Evolutionary conservation across 2,329 filamentous ascomycete species (phyloP), one percentile per base, ranked within the genome.

Genomic region (Hypoxylon rubiginosum): DNA sequence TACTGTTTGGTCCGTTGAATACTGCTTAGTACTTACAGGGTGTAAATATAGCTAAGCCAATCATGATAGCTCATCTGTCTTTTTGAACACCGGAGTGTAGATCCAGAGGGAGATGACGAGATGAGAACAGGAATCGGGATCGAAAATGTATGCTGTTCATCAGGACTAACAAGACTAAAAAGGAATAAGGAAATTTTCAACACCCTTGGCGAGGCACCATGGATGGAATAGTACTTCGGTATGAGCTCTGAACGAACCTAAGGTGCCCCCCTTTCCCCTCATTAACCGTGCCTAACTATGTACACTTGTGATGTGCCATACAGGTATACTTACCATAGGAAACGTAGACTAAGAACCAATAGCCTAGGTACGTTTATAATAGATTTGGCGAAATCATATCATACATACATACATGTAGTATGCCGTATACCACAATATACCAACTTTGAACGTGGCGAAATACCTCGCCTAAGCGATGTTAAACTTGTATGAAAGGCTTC

Each of bases 231-330:
- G 7, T 28, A 9, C 6, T 48, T 51, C 59, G 48, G 53, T 4
- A 41, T 57, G 15, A 15, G 9, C 39, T 57, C 48, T n/a, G n/a
- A n/a, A n/a, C 59, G 46, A 46, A 39, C 24, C 24, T 45, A 32
- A 26, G 41, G 30, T 26, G 49, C n/a, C 36, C 26, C 41, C 46
- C 17, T 36, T 36, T 32, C 46, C 2, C 21, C 45, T 51, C 39
- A 19, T 21, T 7, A 43, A 43, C 39, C 15, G n/a, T 41, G 39
- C n/a, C 39, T 15, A 41, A 19, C 32, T 36, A 19, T n/a, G n/a
- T 15, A 41, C 5, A 1, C 39, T 41, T 7, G 4, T 5, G 34
- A 19, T 3, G 21, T 7, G n/a, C n/a, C 5, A 4, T 4, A 17
- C 15, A 41, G 39, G 8, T 41, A 41, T 41, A 13, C 13, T 10